Evolutionary conservation across 2,329 filamentous ascomycete species (phyloP), one percentile per base, ranked within the genome.

Genomic region (Ophiocordyceps camponoti-leonardi): DNA sequence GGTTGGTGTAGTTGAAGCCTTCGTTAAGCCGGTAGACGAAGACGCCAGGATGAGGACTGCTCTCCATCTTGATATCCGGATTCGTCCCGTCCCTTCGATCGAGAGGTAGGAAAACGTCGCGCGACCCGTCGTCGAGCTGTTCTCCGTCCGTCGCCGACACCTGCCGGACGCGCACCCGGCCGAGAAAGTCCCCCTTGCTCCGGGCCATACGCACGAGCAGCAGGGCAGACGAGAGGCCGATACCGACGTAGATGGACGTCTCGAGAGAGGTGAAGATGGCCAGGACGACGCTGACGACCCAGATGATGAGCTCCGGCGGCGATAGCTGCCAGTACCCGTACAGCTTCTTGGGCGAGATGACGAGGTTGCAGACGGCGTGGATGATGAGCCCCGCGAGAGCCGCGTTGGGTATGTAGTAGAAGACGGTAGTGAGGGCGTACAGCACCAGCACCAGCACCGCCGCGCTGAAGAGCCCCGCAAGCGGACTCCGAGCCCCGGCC

Each of bases 241-340:
- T 62, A 6, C 69, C 71, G 2, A 62, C 57, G 48, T 74, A 74
- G 41, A 74, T 72, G 6, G 67, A 67, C 6, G 64, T 65, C 50
- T 74, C 71, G 11, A 74, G 67, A 3, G 63, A 64, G 11, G 65
- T 63, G 50, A 73, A 72, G 31, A 73, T 56, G 33, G 67, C 67
- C n/a, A 71, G 52, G 13, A 84, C 59, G 7, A 88, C 81, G 53
- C 84, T 82, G 28, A 74, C 69, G 48, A 87, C 75, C 72, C 86
- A 90, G 54, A 88, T 83, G 41, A 82, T 48, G 0, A 83, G 75
- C 56, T 90, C 84, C 0, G 86, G 54, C 0, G 84, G 84, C 0
- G 81, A 83, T 0, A 86, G 73, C 40, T 75, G 71, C 83, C 83
- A 88, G 64, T 86, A 88, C 48, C 81, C 77, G 61, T 84, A 86